phyloP scores from a whole-genome alignment of 257 asterid genomes.

The Solanum pinnatisectum region DNA sequence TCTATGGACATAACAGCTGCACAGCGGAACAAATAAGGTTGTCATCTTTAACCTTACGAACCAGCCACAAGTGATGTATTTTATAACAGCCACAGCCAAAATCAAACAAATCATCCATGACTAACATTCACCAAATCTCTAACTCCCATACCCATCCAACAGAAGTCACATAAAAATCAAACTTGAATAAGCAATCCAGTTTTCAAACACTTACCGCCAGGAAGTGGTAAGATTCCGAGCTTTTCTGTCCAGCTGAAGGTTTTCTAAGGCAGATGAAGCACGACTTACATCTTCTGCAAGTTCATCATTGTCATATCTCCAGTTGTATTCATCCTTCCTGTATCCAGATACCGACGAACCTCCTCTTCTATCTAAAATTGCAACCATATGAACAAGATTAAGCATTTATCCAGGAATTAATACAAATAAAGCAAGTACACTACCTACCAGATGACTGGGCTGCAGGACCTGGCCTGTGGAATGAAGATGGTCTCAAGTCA shows the following conservation, averaged over 20 bases:
- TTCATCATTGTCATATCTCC: slow-evolving; percentile 80
- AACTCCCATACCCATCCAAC: neutral
- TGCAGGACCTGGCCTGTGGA: slow-evolving; percentile 58
- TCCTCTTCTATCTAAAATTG: slow-evolving; percentile 63
- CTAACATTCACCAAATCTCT: neutral
- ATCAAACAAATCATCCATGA: neutral
- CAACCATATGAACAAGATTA: slow-evolving; percentile 1
- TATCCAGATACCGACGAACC: slow-evolving; percentile 84
- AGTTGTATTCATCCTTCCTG: slow-evolving; percentile 81
- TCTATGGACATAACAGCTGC: neutral
- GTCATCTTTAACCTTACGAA: neutral
- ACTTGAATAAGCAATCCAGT: neutral
- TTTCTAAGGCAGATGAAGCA: slow-evolving; percentile 86
- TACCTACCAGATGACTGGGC: slow-evolving; percentile 76
- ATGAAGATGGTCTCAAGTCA: slow-evolving; percentile 2
- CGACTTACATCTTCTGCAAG: slow-evolving; percentile 65
- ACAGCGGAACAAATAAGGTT: neutral
- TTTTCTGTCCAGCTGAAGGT: slow-evolving; percentile 91
- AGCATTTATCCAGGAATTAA: neutral
- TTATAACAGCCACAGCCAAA: neutral
- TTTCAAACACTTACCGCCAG: slow-evolving; percentile 63
- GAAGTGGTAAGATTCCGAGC: slow-evolving; percentile 75
- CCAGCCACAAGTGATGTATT: neutral
- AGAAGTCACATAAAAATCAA: neutral
- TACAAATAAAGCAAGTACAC: slow-evolving; percentile 5